These are phyloP conservation scores for Lepraria neglecta DNA, from an alignment of 495 filamentous ascomycete species.

Conservation along the genomic window DNA sequence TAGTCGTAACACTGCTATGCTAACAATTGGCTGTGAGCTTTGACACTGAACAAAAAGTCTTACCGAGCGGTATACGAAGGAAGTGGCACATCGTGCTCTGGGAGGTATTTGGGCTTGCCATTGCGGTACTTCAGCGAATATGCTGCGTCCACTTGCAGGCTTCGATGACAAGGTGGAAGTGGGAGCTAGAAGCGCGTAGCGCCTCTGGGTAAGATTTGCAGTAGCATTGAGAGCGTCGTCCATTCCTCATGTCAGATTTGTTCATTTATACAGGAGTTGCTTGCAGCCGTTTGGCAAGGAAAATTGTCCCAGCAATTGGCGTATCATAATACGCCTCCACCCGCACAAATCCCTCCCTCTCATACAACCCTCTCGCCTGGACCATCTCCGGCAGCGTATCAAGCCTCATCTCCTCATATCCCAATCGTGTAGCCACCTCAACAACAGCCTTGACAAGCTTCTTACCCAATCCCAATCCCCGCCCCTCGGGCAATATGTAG, in stretches of 20 bases:
- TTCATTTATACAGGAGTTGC: neutral
- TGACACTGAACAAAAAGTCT: too few species aligned
- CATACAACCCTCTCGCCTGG: constrained; percentile 47
- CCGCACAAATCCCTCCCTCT: constrained; percentile 46
- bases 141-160: too few species aligned
- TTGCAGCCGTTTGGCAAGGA: constrained; percentile 27
- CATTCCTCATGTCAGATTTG: neutral
- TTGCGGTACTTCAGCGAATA: too few species aligned
- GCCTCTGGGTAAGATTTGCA: too few species aligned
- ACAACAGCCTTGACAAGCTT: constrained; percentile 41
- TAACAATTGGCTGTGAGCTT: neutral
- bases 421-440: constrained; percentile 38
- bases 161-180: too few species aligned
- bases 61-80: too few species aligned
- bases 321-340: constrained; percentile 53
- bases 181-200: too few species aligned
- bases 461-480: constrained; percentile 45
- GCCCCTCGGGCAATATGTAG: constrained; percentile 41
- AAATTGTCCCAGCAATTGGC: constrained; percentile 45
- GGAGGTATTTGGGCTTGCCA: too few species aligned
- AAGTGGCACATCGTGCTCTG: too few species aligned
- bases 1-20: neutral
- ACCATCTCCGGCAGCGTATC: constrained; percentile 53
- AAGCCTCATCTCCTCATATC: constrained; percentile 50
- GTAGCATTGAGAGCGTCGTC: neutral